A percentile compares a stretch with the other conserved stretches of the same genome.
Evolutionary conservation across 768 basidiomycete genomes (phyloP).

Genomic region (Suillus ampliporus): DNA sequence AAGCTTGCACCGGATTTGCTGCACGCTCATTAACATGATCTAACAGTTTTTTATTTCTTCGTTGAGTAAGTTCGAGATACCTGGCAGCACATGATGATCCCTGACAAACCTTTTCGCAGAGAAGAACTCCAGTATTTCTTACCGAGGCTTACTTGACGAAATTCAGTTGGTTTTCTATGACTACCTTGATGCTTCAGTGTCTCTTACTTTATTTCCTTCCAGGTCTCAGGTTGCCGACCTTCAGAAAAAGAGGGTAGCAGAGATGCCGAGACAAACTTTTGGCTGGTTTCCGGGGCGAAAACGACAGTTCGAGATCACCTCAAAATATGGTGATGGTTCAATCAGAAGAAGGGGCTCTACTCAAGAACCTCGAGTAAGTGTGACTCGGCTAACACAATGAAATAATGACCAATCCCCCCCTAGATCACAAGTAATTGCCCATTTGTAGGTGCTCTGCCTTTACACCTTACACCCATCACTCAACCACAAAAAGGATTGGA

Average conservation of each 20-base stretch:
- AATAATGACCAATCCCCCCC: not conserved
- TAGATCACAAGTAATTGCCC: not conserved
- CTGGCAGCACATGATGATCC: not conserved
- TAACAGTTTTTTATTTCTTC: slow-evolving; percentile 4
- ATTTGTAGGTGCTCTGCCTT: not conserved
- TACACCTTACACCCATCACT: not conserved
- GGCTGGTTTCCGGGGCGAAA: not conserved
- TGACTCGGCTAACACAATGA: not conserved
- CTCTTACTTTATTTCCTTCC: not conserved
- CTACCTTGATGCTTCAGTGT: not conserved
- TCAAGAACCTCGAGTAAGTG: slow-evolving; percentile 8
- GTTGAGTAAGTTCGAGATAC: not conserved
- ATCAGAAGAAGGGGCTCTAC: not conserved
- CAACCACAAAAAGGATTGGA: not conserved
- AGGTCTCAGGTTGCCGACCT: not conserved
- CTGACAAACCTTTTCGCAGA: not conserved
- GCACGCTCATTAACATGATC: not conserved
- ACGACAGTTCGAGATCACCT: not conserved
- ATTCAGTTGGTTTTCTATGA: not conserved
- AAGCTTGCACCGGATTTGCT: not conserved
- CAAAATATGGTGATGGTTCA: not conserved
- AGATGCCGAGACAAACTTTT: not conserved
- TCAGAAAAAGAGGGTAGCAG: not conserved
- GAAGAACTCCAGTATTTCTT: not conserved
- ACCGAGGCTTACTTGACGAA: not conserved